Conservation (phyloP, 2,329 filamentous ascomycete genomes). For the Microcyclosporella mali region DNA sequence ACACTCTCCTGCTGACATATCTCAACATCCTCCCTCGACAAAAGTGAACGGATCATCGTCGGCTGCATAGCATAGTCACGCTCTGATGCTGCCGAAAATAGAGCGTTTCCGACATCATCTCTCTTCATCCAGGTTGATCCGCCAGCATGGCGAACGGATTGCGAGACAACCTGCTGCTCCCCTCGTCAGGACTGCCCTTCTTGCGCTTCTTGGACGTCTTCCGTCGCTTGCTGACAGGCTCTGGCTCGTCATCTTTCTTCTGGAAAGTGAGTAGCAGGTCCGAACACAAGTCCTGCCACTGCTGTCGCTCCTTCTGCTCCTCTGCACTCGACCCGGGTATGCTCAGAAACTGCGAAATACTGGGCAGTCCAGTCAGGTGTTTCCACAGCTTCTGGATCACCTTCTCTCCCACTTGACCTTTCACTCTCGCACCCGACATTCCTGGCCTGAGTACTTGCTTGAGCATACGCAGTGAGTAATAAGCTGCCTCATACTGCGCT, state of each 20-base stretch:
- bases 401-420: constrained; percentile 45
- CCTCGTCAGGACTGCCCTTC: constrained; percentile 43
- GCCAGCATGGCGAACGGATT: constrained; percentile 20
- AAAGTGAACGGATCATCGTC: no score
- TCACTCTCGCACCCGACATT: constrained; percentile 45
- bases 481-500: constrained; percentile 37
- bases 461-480: constrained; percentile 41
- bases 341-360: constrained; percentile 17
- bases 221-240: constrained; percentile 53
- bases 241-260: constrained; percentile 1
- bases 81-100: no score
- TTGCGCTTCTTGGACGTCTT: constrained; percentile 61
- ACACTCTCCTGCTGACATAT: no score
- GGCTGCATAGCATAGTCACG: no score
- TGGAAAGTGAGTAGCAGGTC: constrained; percentile 6
- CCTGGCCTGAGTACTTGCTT: constrained; percentile 30
- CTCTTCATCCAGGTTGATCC: no score
- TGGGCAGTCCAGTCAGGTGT: constrained; percentile 14
- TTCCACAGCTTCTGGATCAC: constrained; percentile 45
- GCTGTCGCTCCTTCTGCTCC: constrained; percentile 7
- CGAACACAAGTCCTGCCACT: constrained; percentile 8
- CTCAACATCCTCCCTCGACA: no score
- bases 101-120: no score
- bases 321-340: background rate
- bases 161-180: constrained; percentile 1